Evolutionary conservation across 148 eudicot genomes (phyloP).

Genomic region (Rhododendron ovatum): DNA sequence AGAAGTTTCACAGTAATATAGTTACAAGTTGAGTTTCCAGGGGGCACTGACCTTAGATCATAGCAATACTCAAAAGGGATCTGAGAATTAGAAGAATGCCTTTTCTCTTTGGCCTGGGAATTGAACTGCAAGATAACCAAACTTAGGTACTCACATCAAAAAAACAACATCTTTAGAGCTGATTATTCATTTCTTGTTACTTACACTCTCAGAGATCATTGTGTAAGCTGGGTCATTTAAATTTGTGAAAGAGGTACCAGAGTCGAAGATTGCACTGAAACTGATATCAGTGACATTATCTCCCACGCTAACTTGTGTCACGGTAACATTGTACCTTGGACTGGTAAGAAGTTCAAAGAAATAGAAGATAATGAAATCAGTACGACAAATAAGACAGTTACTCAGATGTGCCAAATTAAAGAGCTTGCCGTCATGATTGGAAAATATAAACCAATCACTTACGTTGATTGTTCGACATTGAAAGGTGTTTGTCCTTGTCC

Average conservation of each 20-base stretch:
- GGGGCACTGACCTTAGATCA: constrained; percentile 27
- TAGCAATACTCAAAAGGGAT: constrained; percentile 60
- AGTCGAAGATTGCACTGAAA: constrained; percentile 59
- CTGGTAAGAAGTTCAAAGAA: constrained; percentile 35
- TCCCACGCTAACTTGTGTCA: constrained; percentile 55
- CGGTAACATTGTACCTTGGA: constrained; percentile 56
- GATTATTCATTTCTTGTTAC: constrained; percentile 15
- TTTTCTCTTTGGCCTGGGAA: constrained; percentile 41
- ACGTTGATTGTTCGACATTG: constrained; percentile 38
- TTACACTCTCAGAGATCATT: constrained; percentile 50
- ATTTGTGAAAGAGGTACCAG: constrained; percentile 84
- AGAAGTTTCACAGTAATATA: not conserved
- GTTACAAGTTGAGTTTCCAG: not conserved
- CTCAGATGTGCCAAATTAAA: not conserved
- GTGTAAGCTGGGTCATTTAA: constrained; percentile 74
- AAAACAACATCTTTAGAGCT: constrained; percentile 5
- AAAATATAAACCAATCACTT: constrained; percentile 15
- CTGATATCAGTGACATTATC: constrained; percentile 34
- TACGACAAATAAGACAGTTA: not conserved
- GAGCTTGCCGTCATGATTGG: not conserved
- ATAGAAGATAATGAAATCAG: constrained; percentile 2
- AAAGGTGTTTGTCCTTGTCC: constrained; percentile 69
- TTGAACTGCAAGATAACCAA: constrained; percentile 42
- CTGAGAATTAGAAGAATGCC: constrained; percentile 22
- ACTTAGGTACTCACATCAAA: not conserved